phyloP scores from a whole-genome alignment of 148 eudicot genomes.

The Fagopyrum esculentum region DNA sequence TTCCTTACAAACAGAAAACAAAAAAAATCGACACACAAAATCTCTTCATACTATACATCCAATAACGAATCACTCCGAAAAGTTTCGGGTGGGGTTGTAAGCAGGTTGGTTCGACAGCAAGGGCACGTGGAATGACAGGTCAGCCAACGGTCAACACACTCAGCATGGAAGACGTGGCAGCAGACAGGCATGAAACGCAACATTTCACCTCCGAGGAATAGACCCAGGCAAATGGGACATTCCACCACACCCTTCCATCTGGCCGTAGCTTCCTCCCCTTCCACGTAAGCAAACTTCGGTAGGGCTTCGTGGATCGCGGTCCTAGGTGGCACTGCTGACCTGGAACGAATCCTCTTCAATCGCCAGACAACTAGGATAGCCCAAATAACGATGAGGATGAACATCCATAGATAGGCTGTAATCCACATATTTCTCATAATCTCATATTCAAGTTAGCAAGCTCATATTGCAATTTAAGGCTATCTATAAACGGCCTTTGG shows the following conservation, averaged over 20 bases:
- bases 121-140: neutral
- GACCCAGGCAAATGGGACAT: constrained; percentile 42
- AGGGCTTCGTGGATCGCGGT: neutral
- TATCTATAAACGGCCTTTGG: neutral
- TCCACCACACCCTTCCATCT: neutral
- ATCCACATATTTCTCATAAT: neutral
- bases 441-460: neutral
- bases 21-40: too few relatives aligned
- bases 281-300: neutral
- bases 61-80: neutral
- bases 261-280: constrained; percentile 12
- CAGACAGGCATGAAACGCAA: neutral
- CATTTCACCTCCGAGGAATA: constrained; percentile 7
- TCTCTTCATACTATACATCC: neutral
- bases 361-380: neutral
- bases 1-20: too few relatives aligned
- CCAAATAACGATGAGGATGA: neutral
- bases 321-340: neutral
- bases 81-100: neutral
- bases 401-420: neutral
- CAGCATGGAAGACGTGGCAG: constrained; percentile 11
- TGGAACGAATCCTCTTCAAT: neutral
- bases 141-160: constrained; percentile 11
- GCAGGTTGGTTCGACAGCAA: neutral
- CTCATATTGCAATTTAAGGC: neutral